Base-by-base conservation (phyloP, 1,284 basidiomycete genomes). In the Polyporus tsugae region DNA sequence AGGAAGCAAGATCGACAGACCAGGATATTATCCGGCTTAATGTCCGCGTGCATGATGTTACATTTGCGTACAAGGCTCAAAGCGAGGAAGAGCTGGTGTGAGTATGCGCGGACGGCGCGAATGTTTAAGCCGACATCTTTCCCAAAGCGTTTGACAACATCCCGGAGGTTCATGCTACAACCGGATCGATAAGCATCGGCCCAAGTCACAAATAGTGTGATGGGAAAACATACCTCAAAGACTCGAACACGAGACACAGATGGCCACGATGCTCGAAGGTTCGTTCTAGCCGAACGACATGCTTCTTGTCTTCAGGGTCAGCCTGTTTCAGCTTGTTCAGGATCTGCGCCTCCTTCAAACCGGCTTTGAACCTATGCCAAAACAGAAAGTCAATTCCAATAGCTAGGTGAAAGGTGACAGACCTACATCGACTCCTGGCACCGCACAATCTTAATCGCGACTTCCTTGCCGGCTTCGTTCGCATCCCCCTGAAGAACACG, bases 231-330 rank as follows among this genome's bases (percentile, higher is more conserved):
- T 65, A 96, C 95, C 94, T 97, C 77, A 99, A 79, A 46, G 90
- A 93, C 80, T 99, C 98, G 71, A 99, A 99, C 7, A 99, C 98
- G 64, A 99, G 86, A 77, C 97, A 99, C 6, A 99, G 83, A 80
- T 99, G 98, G 0, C 97, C 97, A 53, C 96, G 91, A 80, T 99
- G 96, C 79, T 99, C 97, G 80, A 99, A 99, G 4, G 95, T 96
- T 64, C 95, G 84, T 73, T 97, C 94, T 52, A 99, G 84, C 15
- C 96, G 89, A 19, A 99, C 92, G 35, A 99, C 82, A 79, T 99
- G 98, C 78, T 97, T 97, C 83, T 95, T 98, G 82, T 99, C 97
- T 35, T 97, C 95, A 4, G 95, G 95, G 80, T 99, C 97, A 17
- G 95, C 91, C 71, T 94, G 91, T 68, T 86, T 90, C 41, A 99